A percentile compares a stretch with the other conserved stretches of the same genome.
These are phyloP conservation scores for Phoenix dactylifera DNA, from an alignment of 176 grass and related monocot genomes.

Conservation along the genomic window DNA sequence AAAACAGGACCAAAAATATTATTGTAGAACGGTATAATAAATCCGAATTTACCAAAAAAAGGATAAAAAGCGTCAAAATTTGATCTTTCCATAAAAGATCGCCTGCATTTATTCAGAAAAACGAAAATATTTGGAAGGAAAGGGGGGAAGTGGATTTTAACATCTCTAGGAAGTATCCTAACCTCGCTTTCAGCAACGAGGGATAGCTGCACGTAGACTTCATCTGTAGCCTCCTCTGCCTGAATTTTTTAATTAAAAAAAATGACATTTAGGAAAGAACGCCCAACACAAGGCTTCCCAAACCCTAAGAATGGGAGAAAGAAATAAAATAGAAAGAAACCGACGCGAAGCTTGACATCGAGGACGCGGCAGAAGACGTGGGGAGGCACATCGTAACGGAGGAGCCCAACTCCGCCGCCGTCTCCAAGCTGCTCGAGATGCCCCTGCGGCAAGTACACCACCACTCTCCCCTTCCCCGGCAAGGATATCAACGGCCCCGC, in stretches of 20 bases:
- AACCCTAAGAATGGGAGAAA: background rate
- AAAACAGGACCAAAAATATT: too few relatives aligned
- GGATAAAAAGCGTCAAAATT: too few relatives aligned
- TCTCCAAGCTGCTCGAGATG: slow-evolving; percentile 58
- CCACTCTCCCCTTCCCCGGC: slow-evolving; percentile 57
- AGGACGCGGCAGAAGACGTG: slow-evolving; percentile 87
- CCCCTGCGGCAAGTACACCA: slow-evolving; percentile 94
- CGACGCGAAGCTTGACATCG: slow-evolving; percentile 81
- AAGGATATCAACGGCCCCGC: slow-evolving; percentile 53
- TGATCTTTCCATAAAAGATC: too few relatives aligned
- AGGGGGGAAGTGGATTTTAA: background rate
- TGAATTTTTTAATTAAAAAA: slow-evolving; percentile 13
- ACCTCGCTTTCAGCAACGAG: slow-evolving; percentile 74
- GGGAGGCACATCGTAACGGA: slow-evolving; percentile 40
- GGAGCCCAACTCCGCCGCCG: background rate
- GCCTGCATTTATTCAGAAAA: too few relatives aligned
- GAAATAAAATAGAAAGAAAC: slow-evolving; percentile 13
- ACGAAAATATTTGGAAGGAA: background rate
- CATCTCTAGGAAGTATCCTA: background rate
- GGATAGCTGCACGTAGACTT: slow-evolving; percentile 81
- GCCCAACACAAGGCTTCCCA: too few relatives aligned
- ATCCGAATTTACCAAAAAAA: too few relatives aligned
- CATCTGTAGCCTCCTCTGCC: slow-evolving; percentile 90
- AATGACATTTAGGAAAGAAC: too few relatives aligned
- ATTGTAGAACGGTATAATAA: too few relatives aligned